phyloP scores from a whole-genome alignment of 1,139 yeast genomes.

The Spencermartinsiella ligniputridi region DNA sequence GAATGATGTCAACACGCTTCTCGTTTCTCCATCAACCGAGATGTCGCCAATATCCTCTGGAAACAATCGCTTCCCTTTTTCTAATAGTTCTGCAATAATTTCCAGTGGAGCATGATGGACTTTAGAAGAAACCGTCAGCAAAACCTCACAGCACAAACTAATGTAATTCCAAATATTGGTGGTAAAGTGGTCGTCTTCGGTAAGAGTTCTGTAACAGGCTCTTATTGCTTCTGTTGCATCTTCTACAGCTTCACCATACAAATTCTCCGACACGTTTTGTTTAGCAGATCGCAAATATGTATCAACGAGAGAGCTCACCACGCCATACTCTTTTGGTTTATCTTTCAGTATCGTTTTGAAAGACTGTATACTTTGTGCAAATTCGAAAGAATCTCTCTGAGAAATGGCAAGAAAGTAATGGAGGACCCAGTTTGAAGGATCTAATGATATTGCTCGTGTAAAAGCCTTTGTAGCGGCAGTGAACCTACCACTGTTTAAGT shows the following conservation, averaged over 20 bases:
- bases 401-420: constrained; percentile 65
- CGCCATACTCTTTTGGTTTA: constrained; percentile 52
- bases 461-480: constrained; percentile 87
- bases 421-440: constrained; percentile 55
- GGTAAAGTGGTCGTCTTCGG: constrained; percentile 18
- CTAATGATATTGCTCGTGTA: constrained; percentile 53
- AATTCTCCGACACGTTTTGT: constrained; percentile 55
- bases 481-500: constrained; percentile 73
- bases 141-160: constrained; percentile 48
- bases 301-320: constrained; percentile 55
- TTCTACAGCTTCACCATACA: constrained; percentile 57
- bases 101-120: constrained; percentile 40
- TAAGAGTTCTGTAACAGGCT: constrained; percentile 33
- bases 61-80: constrained; percentile 4
- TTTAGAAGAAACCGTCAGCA: constrained; percentile 42
- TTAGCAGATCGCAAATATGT: constrained; percentile 53
- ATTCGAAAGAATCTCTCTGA: constrained; percentile 48
- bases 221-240: constrained; percentile 37
- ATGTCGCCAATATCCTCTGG: constrained; percentile 14
- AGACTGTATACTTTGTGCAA: constrained; percentile 41
- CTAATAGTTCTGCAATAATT: constrained; percentile 6
- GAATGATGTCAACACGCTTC: constrained; percentile 8
- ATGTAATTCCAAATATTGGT: constrained; percentile 52
- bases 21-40: constrained; percentile 10
- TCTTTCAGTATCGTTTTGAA: constrained; percentile 41